Conservation (phyloP, 345 rosid genomes). For the Boechera retrofracta region DNA sequence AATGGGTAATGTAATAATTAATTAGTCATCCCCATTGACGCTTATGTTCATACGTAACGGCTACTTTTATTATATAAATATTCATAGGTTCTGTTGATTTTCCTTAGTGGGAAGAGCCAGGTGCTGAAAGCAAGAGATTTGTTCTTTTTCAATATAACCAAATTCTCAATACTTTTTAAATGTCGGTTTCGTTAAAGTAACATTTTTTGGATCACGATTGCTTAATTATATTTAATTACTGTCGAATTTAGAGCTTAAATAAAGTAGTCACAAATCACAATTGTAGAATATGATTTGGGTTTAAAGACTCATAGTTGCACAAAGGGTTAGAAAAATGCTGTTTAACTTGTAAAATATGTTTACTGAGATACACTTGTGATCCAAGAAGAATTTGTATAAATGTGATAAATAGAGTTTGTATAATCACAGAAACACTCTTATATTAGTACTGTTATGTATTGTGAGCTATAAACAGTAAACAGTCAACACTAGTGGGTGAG, state of each 20-base stretch:
- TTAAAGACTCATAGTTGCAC: neutral
- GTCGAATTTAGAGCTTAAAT: neutral
- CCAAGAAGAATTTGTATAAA: neutral
- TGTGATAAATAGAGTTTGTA: too few relatives aligned
- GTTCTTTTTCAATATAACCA: conserved; percentile 32
- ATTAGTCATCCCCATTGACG: conserved; percentile 21
- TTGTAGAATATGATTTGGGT: neutral
- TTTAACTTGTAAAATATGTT: neutral
- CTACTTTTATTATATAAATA: conserved; percentile 26
- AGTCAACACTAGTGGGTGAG: conserved; percentile 32
- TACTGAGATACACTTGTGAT: neutral
- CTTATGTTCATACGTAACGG: conserved; percentile 40
- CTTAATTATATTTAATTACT: neutral
- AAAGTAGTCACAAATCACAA: neutral
- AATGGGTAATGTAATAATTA: conserved; percentile 36
- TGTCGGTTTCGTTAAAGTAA: neutral
- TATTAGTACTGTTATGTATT: neutral
- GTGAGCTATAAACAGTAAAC: neutral
- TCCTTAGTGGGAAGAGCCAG: conserved; percentile 31
- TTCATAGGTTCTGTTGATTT: conserved; percentile 22
- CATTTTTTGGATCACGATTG: conserved; percentile 24
- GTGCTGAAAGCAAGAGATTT: conserved; percentile 47
- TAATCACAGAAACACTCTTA: too few relatives aligned
- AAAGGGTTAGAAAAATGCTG: neutral
- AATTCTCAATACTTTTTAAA: neutral